These are phyloP conservation scores for Eucalyptus pauciflora DNA, from an alignment of 345 rosid species.

Conservation along the genomic window DNA sequence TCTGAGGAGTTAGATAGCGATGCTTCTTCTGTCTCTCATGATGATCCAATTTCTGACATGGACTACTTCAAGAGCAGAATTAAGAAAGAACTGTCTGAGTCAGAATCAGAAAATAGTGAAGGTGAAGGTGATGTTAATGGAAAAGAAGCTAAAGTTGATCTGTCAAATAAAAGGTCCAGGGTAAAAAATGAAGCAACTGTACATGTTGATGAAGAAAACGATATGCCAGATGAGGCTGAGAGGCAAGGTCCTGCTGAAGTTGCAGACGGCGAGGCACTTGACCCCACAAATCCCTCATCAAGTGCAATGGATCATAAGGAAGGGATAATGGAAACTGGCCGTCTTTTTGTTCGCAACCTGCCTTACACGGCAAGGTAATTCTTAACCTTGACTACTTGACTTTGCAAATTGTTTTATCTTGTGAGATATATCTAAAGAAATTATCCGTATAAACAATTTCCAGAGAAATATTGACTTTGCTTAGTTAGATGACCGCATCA, in stretches of 20 bases:
- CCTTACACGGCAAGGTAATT: constrained; percentile 70
- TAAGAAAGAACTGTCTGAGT: constrained; percentile 64
- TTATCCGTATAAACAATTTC: neutral
- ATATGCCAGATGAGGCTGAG: constrained; percentile 6
- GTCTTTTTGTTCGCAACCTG: constrained; percentile 84
- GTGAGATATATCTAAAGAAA: neutral
- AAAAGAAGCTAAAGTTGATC: neutral
- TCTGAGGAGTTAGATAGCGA: constrained; percentile 6
- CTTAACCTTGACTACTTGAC: neutral
- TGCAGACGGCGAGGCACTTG: constrained; percentile 22
- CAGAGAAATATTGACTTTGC: neutral
- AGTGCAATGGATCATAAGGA: constrained; percentile 17
- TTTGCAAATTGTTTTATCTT: neutral
- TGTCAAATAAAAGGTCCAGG: constrained; percentile 1
- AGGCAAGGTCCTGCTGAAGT: constrained; percentile 18
- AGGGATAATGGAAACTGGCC: constrained; percentile 39
- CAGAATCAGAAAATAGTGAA: constrained; percentile 54
- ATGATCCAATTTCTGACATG: constrained; percentile 56
- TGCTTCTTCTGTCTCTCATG: constrained; percentile 5
- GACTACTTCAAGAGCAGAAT: constrained; percentile 90
- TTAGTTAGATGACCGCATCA: neutral
- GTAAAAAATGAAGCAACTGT: constrained; percentile 1
- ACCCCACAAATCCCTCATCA: constrained; percentile 14
- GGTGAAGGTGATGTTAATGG: constrained; percentile 9
- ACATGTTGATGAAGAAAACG: constrained; percentile 1